Evolutionary conservation across 805 yeast species (phyloP).

Genomic region (Trichomonascus vanleenenianus): DNA sequence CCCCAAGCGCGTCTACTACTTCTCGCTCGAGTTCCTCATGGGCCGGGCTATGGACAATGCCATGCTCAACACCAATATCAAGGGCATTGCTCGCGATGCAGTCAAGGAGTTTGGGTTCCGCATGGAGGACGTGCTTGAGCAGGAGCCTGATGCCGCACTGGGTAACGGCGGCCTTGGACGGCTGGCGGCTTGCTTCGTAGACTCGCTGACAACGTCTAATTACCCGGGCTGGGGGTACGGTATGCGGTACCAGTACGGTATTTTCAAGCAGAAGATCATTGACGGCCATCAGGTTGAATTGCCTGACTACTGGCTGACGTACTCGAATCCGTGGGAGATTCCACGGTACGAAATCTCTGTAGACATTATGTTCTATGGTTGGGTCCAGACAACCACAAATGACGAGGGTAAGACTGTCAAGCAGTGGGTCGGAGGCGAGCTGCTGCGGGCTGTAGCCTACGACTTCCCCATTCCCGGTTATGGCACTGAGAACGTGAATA

Average conservation of each 20-base stretch:
- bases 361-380: slow-evolving; percentile 86
- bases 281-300: slow-evolving; percentile 92
- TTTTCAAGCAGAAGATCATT: slow-evolving; percentile 79
- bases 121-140: slow-evolving; percentile 73
- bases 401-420: slow-evolving; percentile 50
- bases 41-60: slow-evolving; percentile 96
- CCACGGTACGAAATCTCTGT: slow-evolving; percentile 79
- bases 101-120: slow-evolving; percentile 75
- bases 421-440: slow-evolving; percentile 81
- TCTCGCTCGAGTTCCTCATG: slow-evolving; percentile 85
- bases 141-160: slow-evolving; percentile 90
- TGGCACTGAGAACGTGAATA: slow-evolving; percentile 68
- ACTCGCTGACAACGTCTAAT: slow-evolving; percentile 76
- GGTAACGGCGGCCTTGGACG: slow-evolving; percentile 96
- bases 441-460: slow-evolving; percentile 81
- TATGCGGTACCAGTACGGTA: slow-evolving; percentile 86
- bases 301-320: slow-evolving; percentile 90
- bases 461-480: slow-evolving; percentile 93
- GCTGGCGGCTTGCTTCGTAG: slow-evolving; percentile 89
- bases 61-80: slow-evolving; percentile 66
- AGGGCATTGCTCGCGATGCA: slow-evolving; percentile 49
- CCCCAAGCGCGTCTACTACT: slow-evolving; percentile 77
- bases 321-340: slow-evolving; percentile 90
- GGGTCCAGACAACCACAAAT: slow-evolving; percentile 47
- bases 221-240: slow-evolving; percentile 98